phyloP scores from a whole-genome alignment of 1,284 basidiomycete genomes.

The Ceraceosorus bombacis region DNA sequence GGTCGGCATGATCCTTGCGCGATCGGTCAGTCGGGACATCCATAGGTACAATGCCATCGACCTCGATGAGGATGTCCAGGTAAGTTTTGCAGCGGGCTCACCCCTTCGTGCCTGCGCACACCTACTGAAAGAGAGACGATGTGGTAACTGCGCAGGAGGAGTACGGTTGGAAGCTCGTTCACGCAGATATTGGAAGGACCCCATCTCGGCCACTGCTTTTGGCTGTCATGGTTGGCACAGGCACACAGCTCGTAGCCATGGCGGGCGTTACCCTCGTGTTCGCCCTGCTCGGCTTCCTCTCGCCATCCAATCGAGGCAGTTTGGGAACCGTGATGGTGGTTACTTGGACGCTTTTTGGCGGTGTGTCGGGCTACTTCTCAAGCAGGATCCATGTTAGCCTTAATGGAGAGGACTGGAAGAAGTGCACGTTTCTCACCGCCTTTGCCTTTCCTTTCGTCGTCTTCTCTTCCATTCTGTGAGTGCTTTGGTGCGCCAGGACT shows the following conservation, averaged over 20 bases:
- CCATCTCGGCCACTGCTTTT: conserved; percentile 67
- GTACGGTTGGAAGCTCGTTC: conserved; percentile 95
- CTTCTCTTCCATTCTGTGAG: conserved; percentile 23
- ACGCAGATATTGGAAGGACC: conserved; percentile 88
- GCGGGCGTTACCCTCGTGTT: conserved; percentile 86
- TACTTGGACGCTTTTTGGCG: conserved; percentile 87
- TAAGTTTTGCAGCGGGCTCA: too few species aligned
- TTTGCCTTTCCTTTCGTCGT: conserved; percentile 75
- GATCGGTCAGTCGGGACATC: conserved; percentile 84
- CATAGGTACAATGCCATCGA: conserved; percentile 93
- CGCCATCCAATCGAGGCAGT: conserved; percentile 87
- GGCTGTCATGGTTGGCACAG: conserved; percentile 80
- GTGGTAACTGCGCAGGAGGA: conserved; percentile 63
- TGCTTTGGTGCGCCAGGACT: too few species aligned
- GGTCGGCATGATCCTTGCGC: conserved; percentile 69
- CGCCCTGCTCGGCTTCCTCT: conserved; percentile 92
- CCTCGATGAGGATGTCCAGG: conserved; percentile 72
- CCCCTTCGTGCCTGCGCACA: too few species aligned
- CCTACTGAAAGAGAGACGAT: too few species aligned
- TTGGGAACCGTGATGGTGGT: conserved; percentile 94
- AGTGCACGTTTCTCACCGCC: conserved; percentile 79
- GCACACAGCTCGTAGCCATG: conserved; percentile 83
- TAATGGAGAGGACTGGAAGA: conserved; percentile 70
- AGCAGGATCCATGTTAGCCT: conserved; percentile 74
- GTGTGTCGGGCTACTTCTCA: conserved; percentile 83